Conservation (phyloP, 1,139 yeast species). For the Candida sanyaensis region DNA sequence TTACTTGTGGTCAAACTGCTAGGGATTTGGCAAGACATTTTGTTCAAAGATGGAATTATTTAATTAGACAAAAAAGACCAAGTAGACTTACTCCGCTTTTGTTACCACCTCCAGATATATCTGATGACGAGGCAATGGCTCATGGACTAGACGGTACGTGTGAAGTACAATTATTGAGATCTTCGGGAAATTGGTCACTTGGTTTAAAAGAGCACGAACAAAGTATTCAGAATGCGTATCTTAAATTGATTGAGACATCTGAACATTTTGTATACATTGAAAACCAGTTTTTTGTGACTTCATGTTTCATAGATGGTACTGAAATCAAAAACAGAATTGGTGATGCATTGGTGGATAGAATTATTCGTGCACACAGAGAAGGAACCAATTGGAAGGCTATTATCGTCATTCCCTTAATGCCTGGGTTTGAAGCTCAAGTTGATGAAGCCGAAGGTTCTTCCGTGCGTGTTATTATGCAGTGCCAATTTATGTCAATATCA, state of each 20-base stretch:
- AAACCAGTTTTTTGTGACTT: conserved; percentile 89
- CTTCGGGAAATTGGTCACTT: conserved; percentile 90
- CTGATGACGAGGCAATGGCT: conserved; percentile 64
- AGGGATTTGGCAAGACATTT: conserved; percentile 92
- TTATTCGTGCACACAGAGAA: conserved; percentile 80
- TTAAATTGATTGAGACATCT: conserved; percentile 86
- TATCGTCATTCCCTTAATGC: conserved; percentile 92
- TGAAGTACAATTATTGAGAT: conserved; percentile 85
- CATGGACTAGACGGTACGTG: conserved; percentile 82
- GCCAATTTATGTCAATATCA: conserved; percentile 92
- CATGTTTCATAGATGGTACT: conserved; percentile 84
- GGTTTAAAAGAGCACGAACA: conserved; percentile 85
- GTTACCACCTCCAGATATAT: conserved; percentile 88
- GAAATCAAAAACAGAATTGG: conserved; percentile 89
- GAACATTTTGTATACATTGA: conserved; percentile 94
- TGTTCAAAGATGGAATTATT: conserved; percentile 96
- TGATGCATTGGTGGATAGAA: conserved; percentile 94
- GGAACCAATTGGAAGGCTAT: conserved; percentile 87
- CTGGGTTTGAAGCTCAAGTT: conserved; percentile 94
- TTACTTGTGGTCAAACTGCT: conserved; percentile 94
- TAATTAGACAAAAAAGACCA: conserved; percentile 90
- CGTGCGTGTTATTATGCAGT: conserved; percentile 93
- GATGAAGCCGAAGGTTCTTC: conserved; percentile 94
- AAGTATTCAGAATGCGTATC: conserved; percentile 90
- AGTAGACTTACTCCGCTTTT: conserved; percentile 90